Conservation (phyloP, 73 alveolate species). For the Stentor roeselii region DNA sequence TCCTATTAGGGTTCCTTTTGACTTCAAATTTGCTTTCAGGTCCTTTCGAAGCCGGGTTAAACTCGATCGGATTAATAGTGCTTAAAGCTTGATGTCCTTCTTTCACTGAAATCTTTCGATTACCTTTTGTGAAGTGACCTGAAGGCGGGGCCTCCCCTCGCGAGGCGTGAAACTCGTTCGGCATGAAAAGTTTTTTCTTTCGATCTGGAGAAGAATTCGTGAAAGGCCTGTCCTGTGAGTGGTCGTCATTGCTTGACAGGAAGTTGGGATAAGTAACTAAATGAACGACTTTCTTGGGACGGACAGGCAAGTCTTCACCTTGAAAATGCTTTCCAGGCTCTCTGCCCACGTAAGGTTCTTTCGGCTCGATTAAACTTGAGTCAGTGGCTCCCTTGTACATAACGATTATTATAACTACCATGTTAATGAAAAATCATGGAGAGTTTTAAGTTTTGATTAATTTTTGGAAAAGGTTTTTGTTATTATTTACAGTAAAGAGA, state of each 20-base stretch:
- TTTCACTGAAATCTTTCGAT: background rate
- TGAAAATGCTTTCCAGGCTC: slow-evolving; percentile 15
- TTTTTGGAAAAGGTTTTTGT: too few relatives aligned
- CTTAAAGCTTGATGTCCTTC: background rate
- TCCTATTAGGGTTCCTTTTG: background rate
- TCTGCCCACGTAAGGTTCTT: too few relatives aligned
- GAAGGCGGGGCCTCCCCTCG: background rate
- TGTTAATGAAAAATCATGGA: too few relatives aligned
- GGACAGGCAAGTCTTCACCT: slow-evolving; percentile 7
- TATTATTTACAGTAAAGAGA: too few relatives aligned
- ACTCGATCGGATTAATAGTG: background rate
- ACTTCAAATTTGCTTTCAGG: background rate
- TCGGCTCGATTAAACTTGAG: too few relatives aligned
- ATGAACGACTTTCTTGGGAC: background rate
- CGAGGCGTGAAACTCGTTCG: background rate
- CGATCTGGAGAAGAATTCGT: slow-evolving; percentile 3
- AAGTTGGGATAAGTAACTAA: slow-evolving; percentile 11
- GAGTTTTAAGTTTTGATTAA: too few relatives aligned
- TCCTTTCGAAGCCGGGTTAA: background rate
- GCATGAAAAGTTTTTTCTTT: background rate
- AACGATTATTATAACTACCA: too few relatives aligned
- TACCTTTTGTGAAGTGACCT: background rate
- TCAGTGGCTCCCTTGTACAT: too few relatives aligned
- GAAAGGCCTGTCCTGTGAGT: slow-evolving; percentile 22
- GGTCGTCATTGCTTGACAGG: slow-evolving; percentile 2